Evolutionary conservation across 2,329 filamentous ascomycete species (phyloP), one percentile per base, ranked within the genome.

Genomic region (Alternaria consortialis): DNA sequence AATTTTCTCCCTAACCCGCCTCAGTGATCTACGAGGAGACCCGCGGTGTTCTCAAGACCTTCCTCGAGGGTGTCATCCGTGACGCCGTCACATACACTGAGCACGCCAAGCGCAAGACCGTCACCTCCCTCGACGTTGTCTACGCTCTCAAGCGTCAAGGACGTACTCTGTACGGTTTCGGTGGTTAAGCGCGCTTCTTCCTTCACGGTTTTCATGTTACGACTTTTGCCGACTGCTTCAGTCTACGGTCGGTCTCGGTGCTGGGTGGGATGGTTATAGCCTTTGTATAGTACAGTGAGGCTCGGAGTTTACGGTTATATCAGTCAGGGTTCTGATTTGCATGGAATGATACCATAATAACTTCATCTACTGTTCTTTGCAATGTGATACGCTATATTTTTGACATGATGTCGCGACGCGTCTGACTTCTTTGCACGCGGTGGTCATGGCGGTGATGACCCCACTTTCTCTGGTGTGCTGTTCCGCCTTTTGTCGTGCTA

Each of bases 81-180:
- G 89, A 91, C 69, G 89, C 89, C 64, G 89, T 91, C 82, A 91
- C 89, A 77, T 91, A 91, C 84, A 91, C 89, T 58, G 89, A 91
- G 84, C 89, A 91, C 84, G 90, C 90, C 83, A 92, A 91, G 88
- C 88, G 90, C 82, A 91, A 92, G 88, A 92, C 90, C 13, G 90
- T 92, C 80, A 91, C 86, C 44, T 88, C 87, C 5, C 85, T 89
- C 67, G 86, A 89, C 71, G 87, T 88, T 37, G 86, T 88, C 79
- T 87, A 88, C 73, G 85, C 85, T 58, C 81, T 87, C 67, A 87
- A 89, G 84, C 83, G 87, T 77, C 87, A 89, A 81, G 87, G 87
- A 76, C 85, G 90, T 65, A 81, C 91, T 79, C 90, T 94, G 68
- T 94, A 94, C 86, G 91, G 91, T 85, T 94, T 94, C 87, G 91